Percentiles rank a stretch among this genome's conserved stretches.
These are phyloP conservation scores for Lonicera japonica DNA, from an alignment of 129 eudicot genomes.

Conservation along the genomic window DNA sequence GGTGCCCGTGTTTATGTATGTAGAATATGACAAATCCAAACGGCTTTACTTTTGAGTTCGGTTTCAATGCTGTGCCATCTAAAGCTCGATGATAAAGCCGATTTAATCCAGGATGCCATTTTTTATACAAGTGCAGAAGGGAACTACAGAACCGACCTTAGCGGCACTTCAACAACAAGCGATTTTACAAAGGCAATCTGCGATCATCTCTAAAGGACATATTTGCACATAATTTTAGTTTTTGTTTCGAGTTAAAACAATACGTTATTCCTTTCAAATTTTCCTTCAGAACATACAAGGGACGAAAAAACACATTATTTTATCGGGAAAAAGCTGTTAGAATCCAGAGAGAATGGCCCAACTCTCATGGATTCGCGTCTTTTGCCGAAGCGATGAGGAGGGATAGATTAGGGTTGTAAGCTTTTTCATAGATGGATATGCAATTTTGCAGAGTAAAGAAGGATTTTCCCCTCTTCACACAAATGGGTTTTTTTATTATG, in stretches of 20 bases:
- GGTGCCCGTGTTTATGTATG: constrained; percentile 8
- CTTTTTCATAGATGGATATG: too few relatives aligned
- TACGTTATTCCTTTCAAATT: neutral
- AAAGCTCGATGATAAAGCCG: constrained; percentile 81
- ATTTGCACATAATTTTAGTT: constrained; percentile 24
- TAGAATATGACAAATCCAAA: constrained; percentile 97
- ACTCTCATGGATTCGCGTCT: too few relatives aligned
- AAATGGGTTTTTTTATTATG: too few relatives aligned
- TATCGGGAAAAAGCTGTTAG: too few relatives aligned
- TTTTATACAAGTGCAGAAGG: constrained; percentile 90
- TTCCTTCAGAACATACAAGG: constrained; percentile 1
- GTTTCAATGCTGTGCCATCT: constrained; percentile 89
- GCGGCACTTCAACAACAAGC: constrained; percentile 77
- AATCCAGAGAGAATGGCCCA: too few relatives aligned
- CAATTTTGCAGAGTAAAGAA: too few relatives aligned
- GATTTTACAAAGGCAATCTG: constrained; percentile 89
- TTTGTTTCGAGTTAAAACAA: neutral
- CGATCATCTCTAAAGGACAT: constrained; percentile 55
- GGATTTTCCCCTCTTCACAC: too few relatives aligned
- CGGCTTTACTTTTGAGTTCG: constrained; percentile 87
- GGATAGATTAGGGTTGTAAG: too few relatives aligned
- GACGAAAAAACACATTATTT: too few relatives aligned
- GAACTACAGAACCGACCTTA: constrained; percentile 90
- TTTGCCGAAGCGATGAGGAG: too few relatives aligned
- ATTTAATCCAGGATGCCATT: constrained; percentile 74